Evolutionary conservation across 2,329 filamentous ascomycete species (phyloP), one percentile per base, ranked within the genome.

Genomic region (Xylariomycetidae sp.): DNA sequence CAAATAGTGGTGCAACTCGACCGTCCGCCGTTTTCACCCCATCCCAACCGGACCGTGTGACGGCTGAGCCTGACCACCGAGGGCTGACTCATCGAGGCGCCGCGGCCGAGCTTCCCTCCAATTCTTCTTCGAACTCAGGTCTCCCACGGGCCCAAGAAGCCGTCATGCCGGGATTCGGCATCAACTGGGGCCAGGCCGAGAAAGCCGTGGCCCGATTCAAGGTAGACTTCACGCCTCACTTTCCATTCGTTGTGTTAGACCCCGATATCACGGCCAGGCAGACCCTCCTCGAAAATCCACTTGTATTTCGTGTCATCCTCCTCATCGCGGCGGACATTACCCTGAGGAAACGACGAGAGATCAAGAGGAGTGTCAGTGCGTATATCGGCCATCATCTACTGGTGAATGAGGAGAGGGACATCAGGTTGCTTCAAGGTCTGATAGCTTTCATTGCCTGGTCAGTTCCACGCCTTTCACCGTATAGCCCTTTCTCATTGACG

Each of bases 381-480:
- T 64, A 68, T 45, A 44, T 70, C 18, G 58, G 63, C 5, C 55
- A 66, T 14, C 60, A 62, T 20, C 49, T 68, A 30, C 31, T 73
- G 1, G 55, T 67, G 2, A 55, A 61, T 37, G 60, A 61, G 13
- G 58, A 68, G 25, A 53, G 53, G 19, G 58, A 53, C 12, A 36
- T 72, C 7, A 67, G 70, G 35, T 45, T 68, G 3, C 54, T 72
- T 2, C 67, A 72, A 45, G 69, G 67, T 0, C 48, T 71, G 7
- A 40, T 72, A 6, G 54, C 70, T 27, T 59, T 61, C 25, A 51
- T 70, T 34, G 58, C 64, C 15, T 72, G 69, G 69, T 71, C 53
- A 31, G 51, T 25, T 12, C 22, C 8, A 4, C 13, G 14, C 7
- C 18, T 18, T 29, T 8, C 9, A 16, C 15, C 33, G 14, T 35